Evolutionary conservation across 331 rosid species (phyloP), one percentile per base, ranked within the genome.

Genomic region (Spiraea crenata): DNA sequence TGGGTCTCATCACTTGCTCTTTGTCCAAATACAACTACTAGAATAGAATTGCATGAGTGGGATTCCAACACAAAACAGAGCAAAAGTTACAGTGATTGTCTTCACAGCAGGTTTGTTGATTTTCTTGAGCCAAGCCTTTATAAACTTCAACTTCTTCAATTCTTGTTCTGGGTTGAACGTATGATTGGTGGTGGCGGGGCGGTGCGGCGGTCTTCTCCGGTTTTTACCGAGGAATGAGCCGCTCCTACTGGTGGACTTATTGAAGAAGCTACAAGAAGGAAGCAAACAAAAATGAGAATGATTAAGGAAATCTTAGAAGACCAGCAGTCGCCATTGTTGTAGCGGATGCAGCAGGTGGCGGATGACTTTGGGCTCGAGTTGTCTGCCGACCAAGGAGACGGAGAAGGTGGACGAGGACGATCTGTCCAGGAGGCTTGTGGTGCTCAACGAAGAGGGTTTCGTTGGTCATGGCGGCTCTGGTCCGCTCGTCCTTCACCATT

Each of bases 91-190:
- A 67, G 61, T n/a, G 11, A 3, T 83, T 86, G 96, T 88, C 76
- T 85, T 90, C 60, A 84, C 34, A 11, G 95, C 45, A 35, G 98
- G 85, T 80, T 89, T 95, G 82, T 91, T 95, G 81, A 95, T 83
- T 62, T 81, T 79, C 6, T 69, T 86, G 45, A 95, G 91, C 73
- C 74, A 90, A 71, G 78, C 74, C 74, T 74, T 86, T 59, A 95
- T 78, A 44, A 69, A 57, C 67, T 78, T 83, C 70, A 89, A 42
- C 76, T 81, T 91, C 5, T 80, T 82, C 2, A 86, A 20, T 82
- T 91, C 92, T 74, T 85, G 63, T 20, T 85, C 70, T 3, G 96
- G 96, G n/a, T 59, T 67, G 72, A 91, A 55, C 0, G 98, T 95
- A 15, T 86, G 84, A 38, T 91, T 95, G 60, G 76, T 69, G 65